A percentile compares a stretch with the other conserved stretches of the same genome.
phyloP scores from a whole-genome alignment of 257 asterid species.

The Anisodus tanguticus region DNA sequence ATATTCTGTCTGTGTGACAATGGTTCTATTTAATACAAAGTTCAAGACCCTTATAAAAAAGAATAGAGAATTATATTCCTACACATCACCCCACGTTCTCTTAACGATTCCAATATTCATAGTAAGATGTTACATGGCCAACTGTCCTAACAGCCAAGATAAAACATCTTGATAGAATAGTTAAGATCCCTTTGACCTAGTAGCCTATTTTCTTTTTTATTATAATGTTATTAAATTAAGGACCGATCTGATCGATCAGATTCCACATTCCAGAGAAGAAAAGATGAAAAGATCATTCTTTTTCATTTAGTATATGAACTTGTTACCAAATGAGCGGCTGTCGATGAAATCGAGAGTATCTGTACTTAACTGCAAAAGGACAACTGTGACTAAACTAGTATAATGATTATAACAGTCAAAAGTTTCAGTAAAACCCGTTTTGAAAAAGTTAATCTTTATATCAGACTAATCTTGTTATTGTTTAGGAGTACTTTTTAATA shows the following conservation, averaged over 20 bases:
- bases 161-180: slow-evolving; percentile 38
- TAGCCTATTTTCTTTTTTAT: background rate
- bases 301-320: background rate
- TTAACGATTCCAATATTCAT: slow-evolving; percentile 40
- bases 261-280: background rate
- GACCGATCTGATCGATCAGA: slow-evolving; percentile 1
- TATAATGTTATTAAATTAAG: too few relatives aligned
- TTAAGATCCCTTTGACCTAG: slow-evolving; percentile 36
- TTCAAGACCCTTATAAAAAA: slow-evolving; percentile 20
- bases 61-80: slow-evolving; percentile 35
- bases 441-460: background rate
- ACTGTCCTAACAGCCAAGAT: slow-evolving; percentile 45
- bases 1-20: slow-evolving; percentile 22
- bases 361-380: slow-evolving; percentile 19
- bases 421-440: slow-evolving; percentile 37
- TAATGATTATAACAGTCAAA: slow-evolving; percentile 25
- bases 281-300: slow-evolving; percentile 22
- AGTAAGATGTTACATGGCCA: slow-evolving; percentile 47
- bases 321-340: slow-evolving; percentile 34
- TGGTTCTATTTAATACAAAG: background rate
- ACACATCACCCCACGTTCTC: slow-evolving; percentile 67
- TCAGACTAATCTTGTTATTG: slow-evolving; percentile 28
- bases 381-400: slow-evolving; percentile 4
- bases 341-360: slow-evolving; percentile 22
- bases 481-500: too few relatives aligned